Conservation (phyloP, 2,329 filamentous ascomycete genomes). For the Raffaelea ambrosiae region DNA sequence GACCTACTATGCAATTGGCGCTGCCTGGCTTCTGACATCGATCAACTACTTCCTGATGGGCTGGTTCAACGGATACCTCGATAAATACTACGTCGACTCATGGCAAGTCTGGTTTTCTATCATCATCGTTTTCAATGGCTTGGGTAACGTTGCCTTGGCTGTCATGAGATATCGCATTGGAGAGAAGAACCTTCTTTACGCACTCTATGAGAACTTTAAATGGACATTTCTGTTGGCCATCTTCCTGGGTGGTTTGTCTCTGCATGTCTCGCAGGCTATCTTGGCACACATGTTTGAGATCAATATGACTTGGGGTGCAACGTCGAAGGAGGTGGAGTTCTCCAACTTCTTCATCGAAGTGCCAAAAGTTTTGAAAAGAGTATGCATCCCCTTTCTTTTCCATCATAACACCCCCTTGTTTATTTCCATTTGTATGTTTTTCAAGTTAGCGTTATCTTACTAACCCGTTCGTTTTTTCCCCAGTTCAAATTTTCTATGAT, state of each 20-base stretch:
- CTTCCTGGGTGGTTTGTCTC: conserved; percentile 72
- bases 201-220: conserved; percentile 58
- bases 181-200: conserved; percentile 49
- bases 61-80: conserved; percentile 68
- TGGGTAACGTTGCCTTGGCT: conserved; percentile 64
- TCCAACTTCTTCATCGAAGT: conserved; percentile 82
- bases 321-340: conserved; percentile 72
- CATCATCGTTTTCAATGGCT: conserved; percentile 67
- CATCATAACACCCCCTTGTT: conserved; percentile 28
- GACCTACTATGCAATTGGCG: conserved; percentile 72
- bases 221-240: conserved; percentile 68
- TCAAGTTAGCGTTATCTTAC: not conserved
- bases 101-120: conserved; percentile 78
- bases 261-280: conserved; percentile 74
- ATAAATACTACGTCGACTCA: conserved; percentile 72
- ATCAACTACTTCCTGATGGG: conserved; percentile 69
- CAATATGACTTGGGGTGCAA: conserved; percentile 80
- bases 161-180: conserved; percentile 65
- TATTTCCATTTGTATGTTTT: not conserved
- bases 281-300: conserved; percentile 78
- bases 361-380: conserved; percentile 67
- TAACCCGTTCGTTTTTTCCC: conserved; percentile 1
- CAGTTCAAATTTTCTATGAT: conserved; percentile 68
- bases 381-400: conserved; percentile 32
- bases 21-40: conserved; percentile 65